Percentiles rank a stretch among this genome's conserved stretches.
Conservation (phyloP, 1,284 basidiomycete genomes). For the Puccinia horiana region DNA sequence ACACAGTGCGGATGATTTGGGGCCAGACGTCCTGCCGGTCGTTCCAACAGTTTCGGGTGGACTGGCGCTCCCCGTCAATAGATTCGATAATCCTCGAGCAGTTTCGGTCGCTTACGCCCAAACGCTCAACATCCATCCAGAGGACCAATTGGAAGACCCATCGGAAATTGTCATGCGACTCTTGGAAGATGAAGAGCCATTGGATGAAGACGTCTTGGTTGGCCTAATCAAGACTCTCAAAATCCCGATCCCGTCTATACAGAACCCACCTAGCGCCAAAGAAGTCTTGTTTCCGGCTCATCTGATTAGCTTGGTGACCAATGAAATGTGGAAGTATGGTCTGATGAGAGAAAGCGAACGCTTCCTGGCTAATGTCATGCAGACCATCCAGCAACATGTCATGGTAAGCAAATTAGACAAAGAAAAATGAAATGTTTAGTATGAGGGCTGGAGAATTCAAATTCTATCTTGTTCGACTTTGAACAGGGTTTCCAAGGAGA, state of each 20-base stretch:
- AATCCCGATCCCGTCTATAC: slow-evolving; percentile 85
- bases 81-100: slow-evolving; percentile 75
- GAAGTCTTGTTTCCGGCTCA: slow-evolving; percentile 99
- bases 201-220: slow-evolving; percentile 92
- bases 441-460: neutral
- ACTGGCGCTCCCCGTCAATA: slow-evolving; percentile 70
- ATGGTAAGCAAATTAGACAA: slow-evolving; percentile 69
- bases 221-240: slow-evolving; percentile 88
- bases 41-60: slow-evolving; percentile 58
- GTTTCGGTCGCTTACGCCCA: slow-evolving; percentile 84
- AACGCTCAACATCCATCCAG: slow-evolving; percentile 70
- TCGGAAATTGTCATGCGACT: slow-evolving; percentile 92
- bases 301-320: slow-evolving; percentile 92
- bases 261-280: slow-evolving; percentile 88
- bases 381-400: slow-evolving; percentile 93
- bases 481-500: slow-evolving; percentile 75
- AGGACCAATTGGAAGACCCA: slow-evolving; percentile 71
- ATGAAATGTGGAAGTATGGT: slow-evolving; percentile 99
- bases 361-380: slow-evolving; percentile 98
- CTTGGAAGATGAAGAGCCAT: slow-evolving; percentile 83
- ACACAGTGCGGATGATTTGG: slow-evolving; percentile 80
- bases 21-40: slow-evolving; percentile 68
- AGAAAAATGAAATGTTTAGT: neutral
- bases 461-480: neutral
- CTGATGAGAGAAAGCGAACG: slow-evolving; percentile 95